Conservation (phyloP, 116 monocot genomes). For the Iris pallida region DNA sequence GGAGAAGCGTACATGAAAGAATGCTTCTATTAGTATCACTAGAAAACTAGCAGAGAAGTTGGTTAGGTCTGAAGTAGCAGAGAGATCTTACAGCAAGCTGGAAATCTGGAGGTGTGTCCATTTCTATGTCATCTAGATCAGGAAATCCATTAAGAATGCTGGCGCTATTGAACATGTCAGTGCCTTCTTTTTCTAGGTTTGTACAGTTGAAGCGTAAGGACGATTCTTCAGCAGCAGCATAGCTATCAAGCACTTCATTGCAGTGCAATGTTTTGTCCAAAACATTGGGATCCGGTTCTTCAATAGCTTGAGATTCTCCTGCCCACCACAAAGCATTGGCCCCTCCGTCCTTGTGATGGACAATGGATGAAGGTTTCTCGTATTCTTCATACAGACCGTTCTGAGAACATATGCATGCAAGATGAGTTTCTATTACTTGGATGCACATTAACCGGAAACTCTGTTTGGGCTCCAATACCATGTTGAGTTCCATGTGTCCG, state of each 20-base stretch:
- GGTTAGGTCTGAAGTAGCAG: neutral
- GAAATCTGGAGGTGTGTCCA: conserved; percentile 48
- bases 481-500: too few species aligned
- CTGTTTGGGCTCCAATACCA: too few species aligned
- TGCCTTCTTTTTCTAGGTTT: neutral
- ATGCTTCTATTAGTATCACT: neutral
- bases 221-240: conserved; percentile 22
- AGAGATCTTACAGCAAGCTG: conserved; percentile 52
- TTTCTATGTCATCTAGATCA: conserved; percentile 42
- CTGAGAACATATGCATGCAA: too few species aligned
- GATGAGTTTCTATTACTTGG: too few species aligned
- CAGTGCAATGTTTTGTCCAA: conserved; percentile 43
- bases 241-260: conserved; percentile 49
- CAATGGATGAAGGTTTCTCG: too few species aligned
- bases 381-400: too few species aligned
- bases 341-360: conserved; percentile 4
- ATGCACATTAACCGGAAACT: too few species aligned
- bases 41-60: neutral
- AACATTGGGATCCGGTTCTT: conserved; percentile 16
- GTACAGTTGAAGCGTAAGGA: conserved; percentile 10
- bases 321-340: conserved; percentile 25
- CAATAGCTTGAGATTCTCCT: conserved; percentile 40
- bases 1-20: conserved; percentile 9
- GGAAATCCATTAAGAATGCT: conserved; percentile 15
- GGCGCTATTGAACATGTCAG: conserved; percentile 9